These are phyloP conservation scores for Hydnum rufescens DNA, from an alignment of 768 basidiomycete species.

Conservation along the genomic window DNA sequence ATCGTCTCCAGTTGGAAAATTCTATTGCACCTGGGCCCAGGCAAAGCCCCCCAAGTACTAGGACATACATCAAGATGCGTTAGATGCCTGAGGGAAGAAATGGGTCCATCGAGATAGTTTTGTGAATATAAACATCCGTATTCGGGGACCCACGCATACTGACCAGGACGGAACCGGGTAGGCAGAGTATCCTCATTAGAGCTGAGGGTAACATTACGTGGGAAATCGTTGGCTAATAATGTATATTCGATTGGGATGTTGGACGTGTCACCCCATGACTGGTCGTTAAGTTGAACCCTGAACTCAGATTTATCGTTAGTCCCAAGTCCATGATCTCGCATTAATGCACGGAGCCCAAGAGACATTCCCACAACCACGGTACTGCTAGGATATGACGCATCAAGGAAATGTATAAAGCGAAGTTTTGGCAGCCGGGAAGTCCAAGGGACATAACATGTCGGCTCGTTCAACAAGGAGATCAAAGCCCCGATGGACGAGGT, in stretches of 20 bases:
- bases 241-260: neutral
- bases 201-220: neutral
- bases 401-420: neutral
- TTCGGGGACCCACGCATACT: too few species aligned
- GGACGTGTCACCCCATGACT: neutral
- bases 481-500: neutral
- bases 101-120: too few species aligned
- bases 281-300: neutral
- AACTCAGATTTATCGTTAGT: neutral
- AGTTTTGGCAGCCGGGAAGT: neutral
- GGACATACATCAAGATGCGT: too few species aligned
- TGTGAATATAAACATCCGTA: too few species aligned
- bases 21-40: too few species aligned
- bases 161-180: neutral
- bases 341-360: neutral
- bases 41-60: too few species aligned
- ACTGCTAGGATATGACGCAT: neutral
- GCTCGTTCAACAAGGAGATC: neutral
- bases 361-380: neutral
- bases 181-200: neutral
- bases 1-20: too few species aligned
- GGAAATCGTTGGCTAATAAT: neutral
- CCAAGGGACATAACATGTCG: neutral
- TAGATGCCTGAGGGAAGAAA: too few species aligned
- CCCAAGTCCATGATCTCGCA: neutral